Percentiles rank a stretch among this genome's conserved stretches.
Conservation (phyloP, 179 eudicot genomes). For the Beta corolliflora region DNA sequence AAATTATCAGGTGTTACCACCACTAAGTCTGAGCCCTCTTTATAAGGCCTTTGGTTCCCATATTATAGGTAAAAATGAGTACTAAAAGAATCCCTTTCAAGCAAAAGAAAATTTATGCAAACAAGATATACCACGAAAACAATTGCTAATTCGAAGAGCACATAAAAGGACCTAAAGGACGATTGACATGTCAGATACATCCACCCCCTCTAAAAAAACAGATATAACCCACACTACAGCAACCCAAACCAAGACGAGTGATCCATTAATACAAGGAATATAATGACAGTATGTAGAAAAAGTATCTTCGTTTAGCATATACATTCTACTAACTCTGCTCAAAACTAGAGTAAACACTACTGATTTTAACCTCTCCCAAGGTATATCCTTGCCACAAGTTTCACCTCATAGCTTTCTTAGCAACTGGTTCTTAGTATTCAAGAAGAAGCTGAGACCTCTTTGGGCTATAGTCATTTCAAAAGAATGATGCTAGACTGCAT, state of each 20-base stretch:
- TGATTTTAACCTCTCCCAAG: neutral
- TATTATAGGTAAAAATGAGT: neutral
- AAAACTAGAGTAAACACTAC: neutral
- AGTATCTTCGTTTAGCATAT: neutral
- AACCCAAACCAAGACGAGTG: neutral
- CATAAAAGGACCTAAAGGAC: neutral
- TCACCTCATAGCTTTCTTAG: neutral
- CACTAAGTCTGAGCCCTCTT: neutral
- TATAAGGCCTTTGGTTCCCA: neutral
- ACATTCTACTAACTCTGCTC: too few relatives aligned
- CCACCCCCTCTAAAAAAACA: neutral
- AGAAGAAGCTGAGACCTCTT: slow-evolving; percentile 4
- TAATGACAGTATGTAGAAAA: neutral
- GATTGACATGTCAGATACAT: neutral
- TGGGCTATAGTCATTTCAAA: too few relatives aligned
- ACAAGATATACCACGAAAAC: neutral
- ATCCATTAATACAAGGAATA: neutral
- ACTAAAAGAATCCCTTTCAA: neutral
- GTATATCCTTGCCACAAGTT: neutral
- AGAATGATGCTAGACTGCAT: neutral
- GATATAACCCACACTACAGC: neutral
- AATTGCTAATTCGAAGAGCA: neutral
- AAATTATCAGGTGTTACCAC: neutral
- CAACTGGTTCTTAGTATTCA: neutral
- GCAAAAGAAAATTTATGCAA: neutral